Evolutionary conservation across 495 filamentous ascomycete genomes (phyloP).

Genomic region (Ramalina peruviana): DNA sequence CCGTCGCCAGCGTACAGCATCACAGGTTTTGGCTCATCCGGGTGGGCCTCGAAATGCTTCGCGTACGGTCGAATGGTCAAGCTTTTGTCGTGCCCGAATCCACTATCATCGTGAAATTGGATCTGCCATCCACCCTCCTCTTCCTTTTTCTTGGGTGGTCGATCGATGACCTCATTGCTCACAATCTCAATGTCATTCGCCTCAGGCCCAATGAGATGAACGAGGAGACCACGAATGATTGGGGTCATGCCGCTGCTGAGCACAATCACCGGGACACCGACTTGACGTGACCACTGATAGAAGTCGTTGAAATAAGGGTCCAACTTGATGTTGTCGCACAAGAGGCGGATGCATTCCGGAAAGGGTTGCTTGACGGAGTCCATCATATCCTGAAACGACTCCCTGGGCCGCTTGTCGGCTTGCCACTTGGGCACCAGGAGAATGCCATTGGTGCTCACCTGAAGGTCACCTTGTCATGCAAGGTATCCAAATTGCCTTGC

Average conservation of each 20-base stretch:
- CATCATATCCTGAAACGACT: slow-evolving; percentile 80
- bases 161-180: slow-evolving; percentile 60
- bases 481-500: slow-evolving; percentile 54
- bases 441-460: slow-evolving; percentile 31
- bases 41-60: slow-evolving; percentile 34
- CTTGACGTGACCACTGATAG: slow-evolving; percentile 60
- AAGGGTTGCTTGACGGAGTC: slow-evolving; percentile 62
- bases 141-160: slow-evolving; percentile 58
- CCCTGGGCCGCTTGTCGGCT: slow-evolving; percentile 27
- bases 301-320: slow-evolving; percentile 79
- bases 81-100: slow-evolving; percentile 89
- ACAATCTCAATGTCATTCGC: slow-evolving; percentile 68
- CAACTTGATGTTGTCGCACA: slow-evolving; percentile 71
- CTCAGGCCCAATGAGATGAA: slow-evolving; percentile 59
- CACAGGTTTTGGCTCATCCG: slow-evolving; percentile 49
- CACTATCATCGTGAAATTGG: slow-evolving; percentile 72
- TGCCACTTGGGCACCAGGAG: not conserved
- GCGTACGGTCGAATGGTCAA: slow-evolving; percentile 75
- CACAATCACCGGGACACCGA: slow-evolving; percentile 85
- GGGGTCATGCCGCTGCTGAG: slow-evolving; percentile 85
- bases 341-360: slow-evolving; percentile 57
- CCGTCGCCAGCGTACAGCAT: slow-evolving; percentile 88
- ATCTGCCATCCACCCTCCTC: slow-evolving; percentile 75
- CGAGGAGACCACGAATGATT: slow-evolving; percentile 71
- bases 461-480: slow-evolving; percentile 54